phyloP scores from a whole-genome alignment of 139 green algal genomes.

The Ettlia oleoabundans region DNA sequence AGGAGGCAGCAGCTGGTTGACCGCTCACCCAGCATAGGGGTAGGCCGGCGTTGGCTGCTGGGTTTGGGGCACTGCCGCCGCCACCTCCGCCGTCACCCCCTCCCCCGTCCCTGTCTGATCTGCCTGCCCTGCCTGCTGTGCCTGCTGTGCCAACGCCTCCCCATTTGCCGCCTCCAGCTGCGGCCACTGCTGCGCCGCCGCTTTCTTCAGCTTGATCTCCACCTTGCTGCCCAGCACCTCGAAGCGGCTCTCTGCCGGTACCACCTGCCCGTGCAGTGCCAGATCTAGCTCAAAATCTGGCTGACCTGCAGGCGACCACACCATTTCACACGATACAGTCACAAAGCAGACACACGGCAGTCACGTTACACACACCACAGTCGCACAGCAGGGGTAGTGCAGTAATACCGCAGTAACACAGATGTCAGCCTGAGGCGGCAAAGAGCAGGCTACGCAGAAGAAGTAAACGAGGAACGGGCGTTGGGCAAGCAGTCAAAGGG shows the following conservation, averaged over 20 bases:
- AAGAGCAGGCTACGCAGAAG: too few relatives aligned
- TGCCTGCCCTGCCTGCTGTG: background rate
- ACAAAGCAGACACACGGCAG: too few relatives aligned
- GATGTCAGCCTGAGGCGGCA: too few relatives aligned
- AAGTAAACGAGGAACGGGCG: too few relatives aligned
- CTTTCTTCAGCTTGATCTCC: constrained; percentile 82
- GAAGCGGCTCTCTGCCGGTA: constrained; percentile 45
- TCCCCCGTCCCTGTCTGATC: background rate
- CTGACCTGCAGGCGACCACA: constrained; percentile 31
- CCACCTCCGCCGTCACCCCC: background rate
- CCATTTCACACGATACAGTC: background rate
- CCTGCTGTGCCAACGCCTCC: background rate
- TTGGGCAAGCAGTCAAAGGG: too few relatives aligned
- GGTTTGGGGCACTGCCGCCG: background rate
- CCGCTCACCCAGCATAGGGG: constrained; percentile 30
- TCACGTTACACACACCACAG: too few relatives aligned
- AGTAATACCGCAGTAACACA: too few relatives aligned
- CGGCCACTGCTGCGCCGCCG: constrained; percentile 61
- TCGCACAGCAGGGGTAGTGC: too few relatives aligned
- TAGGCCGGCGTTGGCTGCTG: background rate
- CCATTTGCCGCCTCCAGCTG: constrained; percentile 56
- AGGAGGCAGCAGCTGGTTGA: too few relatives aligned
- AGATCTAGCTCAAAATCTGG: constrained; percentile 70
- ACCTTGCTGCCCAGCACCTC: constrained; percentile 82
- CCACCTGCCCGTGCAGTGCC: constrained; percentile 64